These are phyloP conservation scores for Solidago caesia DNA, from an alignment of 129 eudicot species.

Conservation along the genomic window DNA sequence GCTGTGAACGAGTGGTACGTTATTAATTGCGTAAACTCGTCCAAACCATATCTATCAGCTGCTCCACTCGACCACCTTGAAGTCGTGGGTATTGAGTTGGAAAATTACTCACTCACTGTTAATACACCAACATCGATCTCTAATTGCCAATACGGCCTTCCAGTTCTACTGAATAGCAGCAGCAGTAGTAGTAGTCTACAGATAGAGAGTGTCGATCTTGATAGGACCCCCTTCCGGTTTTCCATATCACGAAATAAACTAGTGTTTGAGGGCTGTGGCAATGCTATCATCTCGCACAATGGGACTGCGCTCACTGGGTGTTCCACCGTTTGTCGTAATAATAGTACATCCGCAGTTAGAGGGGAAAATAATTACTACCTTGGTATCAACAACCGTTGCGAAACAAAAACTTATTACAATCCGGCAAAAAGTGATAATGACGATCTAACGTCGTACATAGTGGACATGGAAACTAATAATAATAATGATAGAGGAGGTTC, in stretches of 20 bases:
- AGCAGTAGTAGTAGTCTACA: neutral
- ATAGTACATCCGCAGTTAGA: no score
- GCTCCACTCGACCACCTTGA: neutral
- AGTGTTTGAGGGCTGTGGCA: constrained; percentile 13
- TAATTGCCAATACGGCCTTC: neutral
- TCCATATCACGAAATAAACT: constrained; percentile 10
- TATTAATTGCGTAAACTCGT: constrained; percentile 18
- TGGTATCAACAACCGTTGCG: constrained; percentile 31
- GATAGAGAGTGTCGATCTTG: neutral
- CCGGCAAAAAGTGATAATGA: no score
- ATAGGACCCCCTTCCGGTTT: constrained; percentile 14
- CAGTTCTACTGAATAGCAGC: no score
- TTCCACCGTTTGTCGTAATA: neutral
- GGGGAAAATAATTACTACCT: neutral
- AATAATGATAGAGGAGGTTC: no score
- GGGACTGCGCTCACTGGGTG: constrained; percentile 12
- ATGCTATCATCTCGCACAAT: constrained; percentile 1
- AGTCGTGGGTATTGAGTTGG: neutral
- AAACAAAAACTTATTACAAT: neutral
- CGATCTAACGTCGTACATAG: neutral
- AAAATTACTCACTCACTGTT: constrained; percentile 1
- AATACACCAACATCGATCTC: neutral
- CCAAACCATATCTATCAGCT: constrained; percentile 12
- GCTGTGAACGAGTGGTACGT: neutral
- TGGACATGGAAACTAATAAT: neutral